These are phyloP conservation scores for Sporothrix euskadiensis DNA, from an alignment of 2,329 filamentous ascomycete species.

Conservation along the genomic window DNA sequence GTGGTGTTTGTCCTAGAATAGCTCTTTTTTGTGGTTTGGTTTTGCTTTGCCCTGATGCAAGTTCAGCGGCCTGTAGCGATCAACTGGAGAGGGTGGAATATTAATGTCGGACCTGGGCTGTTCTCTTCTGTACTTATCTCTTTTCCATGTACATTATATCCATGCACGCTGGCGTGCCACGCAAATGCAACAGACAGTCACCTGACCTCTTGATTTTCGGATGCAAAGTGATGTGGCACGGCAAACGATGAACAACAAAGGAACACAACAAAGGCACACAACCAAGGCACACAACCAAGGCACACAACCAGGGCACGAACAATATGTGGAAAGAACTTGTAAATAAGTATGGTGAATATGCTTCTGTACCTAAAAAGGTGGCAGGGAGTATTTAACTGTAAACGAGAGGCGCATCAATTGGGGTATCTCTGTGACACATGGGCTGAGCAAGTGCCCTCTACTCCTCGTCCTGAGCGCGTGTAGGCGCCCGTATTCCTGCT, in stretches of 20 bases:
- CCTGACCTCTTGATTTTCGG: background rate
- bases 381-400: constrained; percentile 27
- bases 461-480: background rate
- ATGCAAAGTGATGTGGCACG: background rate
- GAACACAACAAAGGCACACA: background rate
- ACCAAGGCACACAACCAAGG: background rate
- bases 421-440: constrained; percentile 20
- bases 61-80: background rate
- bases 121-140: background rate
- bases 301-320: background rate
- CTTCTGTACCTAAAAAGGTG: constrained; percentile 17
- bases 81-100: background rate
- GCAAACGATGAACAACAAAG: background rate
- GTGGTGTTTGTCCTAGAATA: background rate
- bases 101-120: background rate
- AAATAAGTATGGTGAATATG: background rate
- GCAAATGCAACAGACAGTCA: constrained; percentile 19
- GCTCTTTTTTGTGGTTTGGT: background rate
- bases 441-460: background rate
- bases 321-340: background rate
- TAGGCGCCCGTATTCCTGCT: background rate
- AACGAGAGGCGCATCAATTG: constrained; percentile 24
- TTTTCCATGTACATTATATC: background rate
- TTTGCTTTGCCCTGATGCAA: background rate
- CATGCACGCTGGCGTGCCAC: constrained; percentile 7